Percentiles rank a stretch among this genome's conserved stretches.
Evolutionary conservation across 2,329 filamentous ascomycete species (phyloP).

Genomic region (Akanthomyces muscarius): DNA sequence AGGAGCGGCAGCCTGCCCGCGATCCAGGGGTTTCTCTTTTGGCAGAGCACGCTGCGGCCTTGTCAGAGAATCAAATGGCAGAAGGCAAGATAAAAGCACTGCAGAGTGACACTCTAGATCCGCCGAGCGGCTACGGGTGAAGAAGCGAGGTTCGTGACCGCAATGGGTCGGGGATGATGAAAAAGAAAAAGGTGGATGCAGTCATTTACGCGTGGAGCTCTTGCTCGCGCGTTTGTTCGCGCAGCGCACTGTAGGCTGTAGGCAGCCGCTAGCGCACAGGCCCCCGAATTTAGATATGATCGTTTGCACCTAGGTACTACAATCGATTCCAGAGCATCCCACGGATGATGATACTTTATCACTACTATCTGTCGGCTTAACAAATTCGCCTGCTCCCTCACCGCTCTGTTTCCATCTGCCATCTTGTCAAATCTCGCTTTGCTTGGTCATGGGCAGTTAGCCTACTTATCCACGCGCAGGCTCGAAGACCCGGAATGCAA

Average conservation of each 20-base stretch:
- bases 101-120: neutral
- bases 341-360: neutral
- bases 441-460: too few relatives aligned
- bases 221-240: slow-evolving; percentile 2
- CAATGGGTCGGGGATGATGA: neutral
- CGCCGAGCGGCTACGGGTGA: neutral
- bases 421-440: too few relatives aligned
- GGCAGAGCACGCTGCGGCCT: neutral
- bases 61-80: neutral
- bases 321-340: neutral
- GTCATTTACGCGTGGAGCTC: slow-evolving; percentile 15
- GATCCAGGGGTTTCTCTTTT: neutral
- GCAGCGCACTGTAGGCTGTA: neutral
- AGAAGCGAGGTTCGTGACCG: neutral
- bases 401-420: too few relatives aligned
- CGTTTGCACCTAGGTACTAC: too few relatives aligned
- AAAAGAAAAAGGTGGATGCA: slow-evolving; percentile 14
- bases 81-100: neutral
- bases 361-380: too few relatives aligned
- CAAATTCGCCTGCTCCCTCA: too few relatives aligned
- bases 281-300: neutral
- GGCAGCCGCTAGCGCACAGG: slow-evolving; percentile 4
- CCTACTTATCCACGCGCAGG: too few relatives aligned
- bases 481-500: too few relatives aligned
- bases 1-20: neutral